Evolutionary conservation across 176 grass and related monocot genomes (phyloP).

Genomic region (Carex scoparia): DNA sequence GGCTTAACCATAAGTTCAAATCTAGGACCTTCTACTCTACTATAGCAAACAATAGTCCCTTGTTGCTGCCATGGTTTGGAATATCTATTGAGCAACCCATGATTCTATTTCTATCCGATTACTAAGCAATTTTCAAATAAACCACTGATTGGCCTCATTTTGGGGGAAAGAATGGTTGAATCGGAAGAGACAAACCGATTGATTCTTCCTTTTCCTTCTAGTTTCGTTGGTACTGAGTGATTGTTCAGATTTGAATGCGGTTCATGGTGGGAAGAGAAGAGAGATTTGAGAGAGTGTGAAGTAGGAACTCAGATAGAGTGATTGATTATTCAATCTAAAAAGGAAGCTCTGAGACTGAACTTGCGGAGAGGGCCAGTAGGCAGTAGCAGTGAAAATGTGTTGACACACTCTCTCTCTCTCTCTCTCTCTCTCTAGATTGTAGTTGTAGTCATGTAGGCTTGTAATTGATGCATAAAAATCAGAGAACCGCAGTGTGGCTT

Average conservation of each 20-base stretch:
- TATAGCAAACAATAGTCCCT: not conserved
- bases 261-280: not conserved
- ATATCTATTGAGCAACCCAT: too few relatives aligned
- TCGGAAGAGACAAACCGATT: not conserved
- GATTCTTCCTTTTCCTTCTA: not conserved
- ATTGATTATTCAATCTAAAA: not conserved
- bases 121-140: too few relatives aligned
- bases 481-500: constrained; percentile 52
- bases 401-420: constrained; percentile 13
- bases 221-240: not conserved
- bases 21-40: not conserved
- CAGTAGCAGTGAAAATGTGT: too few relatives aligned
- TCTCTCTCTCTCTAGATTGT: not conserved
- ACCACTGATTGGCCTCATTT: too few relatives aligned
- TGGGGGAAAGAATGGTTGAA: not conserved
- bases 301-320: not conserved
- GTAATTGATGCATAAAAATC: constrained; percentile 77
- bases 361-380: too few relatives aligned
- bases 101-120: too few relatives aligned
- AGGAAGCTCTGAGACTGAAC: not conserved
- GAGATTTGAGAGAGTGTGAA: not conserved
- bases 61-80: not conserved
- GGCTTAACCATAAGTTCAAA: not conserved
- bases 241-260: not conserved
- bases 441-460: constrained; percentile 11